Base-by-base conservation (phyloP, 352 stramenopile genomes). In the Phytophthora cactorum region DNA sequence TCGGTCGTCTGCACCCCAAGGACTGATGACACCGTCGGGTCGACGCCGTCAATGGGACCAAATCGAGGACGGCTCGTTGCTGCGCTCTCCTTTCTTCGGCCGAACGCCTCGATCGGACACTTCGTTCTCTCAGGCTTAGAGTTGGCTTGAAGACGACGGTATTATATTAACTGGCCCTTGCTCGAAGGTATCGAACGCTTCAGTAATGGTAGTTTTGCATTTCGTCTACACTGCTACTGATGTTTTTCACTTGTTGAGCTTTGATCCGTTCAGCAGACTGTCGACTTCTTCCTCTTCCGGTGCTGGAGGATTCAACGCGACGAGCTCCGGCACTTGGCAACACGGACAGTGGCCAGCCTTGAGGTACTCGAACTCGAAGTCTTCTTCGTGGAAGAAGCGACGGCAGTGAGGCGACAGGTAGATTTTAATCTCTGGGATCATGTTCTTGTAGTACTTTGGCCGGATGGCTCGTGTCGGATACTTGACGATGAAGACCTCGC, bases 291-390 rank as follows among this genome's bases (percentile, higher is more conserved):
- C 67, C 32, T 73, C 68, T 4, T 77, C 71, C 1, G 47, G 31
- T 43, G 59, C 32, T 1, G 55, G 49, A 11, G 59, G 59, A 25
- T 78, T 70, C 7, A 78, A 57, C 28, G 77, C 53, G 15, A 77
- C 63, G 49, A 89, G 76, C 57, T 94, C 84, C 14, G 68, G 25
- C 4, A 91, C 62, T 34, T 92, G 86, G 52, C 90, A 98, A 72
- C 91, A 97, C n/a, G 91, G 93, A 67, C 95, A 98, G 39, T 84
- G 61, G 28, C 88, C 87, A 6, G 88, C 78, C 57, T 89, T 93
- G 25, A 98, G 79, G 63, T 97, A 95, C 51, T 93, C 90, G 46
- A 98, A 97, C 80, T 98, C 96, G 66, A 98, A 98, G 74, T 98
- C 93, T 71, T 98, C 90, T 60, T 98, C 90, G 75, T 98, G 90